Evolutionary conservation across 179 eudicot genomes (phyloP).

Genomic region (Beta corolliflora): DNA sequence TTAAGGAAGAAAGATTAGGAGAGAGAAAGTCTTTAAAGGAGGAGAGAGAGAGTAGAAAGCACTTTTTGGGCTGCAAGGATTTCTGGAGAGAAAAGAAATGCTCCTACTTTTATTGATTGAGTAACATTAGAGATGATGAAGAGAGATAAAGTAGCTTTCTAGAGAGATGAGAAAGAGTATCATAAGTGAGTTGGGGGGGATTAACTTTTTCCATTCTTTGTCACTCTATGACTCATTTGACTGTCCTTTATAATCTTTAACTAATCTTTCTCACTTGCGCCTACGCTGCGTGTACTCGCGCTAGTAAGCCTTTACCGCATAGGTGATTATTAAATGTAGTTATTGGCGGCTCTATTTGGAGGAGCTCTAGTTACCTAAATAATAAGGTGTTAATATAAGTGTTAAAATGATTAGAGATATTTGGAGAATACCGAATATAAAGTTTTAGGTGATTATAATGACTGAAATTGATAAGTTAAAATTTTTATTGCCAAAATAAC

Average conservation of each 20-base stretch:
- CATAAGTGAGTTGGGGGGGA: not conserved
- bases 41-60: constrained; percentile 25
- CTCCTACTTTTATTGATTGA: constrained; percentile 19
- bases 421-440: no score
- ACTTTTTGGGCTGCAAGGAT: constrained; percentile 53
- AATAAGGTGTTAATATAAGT: no score
- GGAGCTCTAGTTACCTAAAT: no score
- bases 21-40: not conserved
- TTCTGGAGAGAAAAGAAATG: constrained; percentile 40
- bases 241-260: constrained; percentile 34
- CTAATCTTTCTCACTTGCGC: not conserved
- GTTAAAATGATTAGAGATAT: no score
- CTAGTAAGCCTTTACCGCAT: no score
- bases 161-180: constrained; percentile 23
- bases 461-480: no score
- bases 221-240: constrained; percentile 31
- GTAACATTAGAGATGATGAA: constrained; percentile 37
- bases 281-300: not conserved
- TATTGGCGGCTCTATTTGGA: no score
- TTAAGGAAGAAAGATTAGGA: not conserved
- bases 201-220: constrained; percentile 20
- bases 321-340: not conserved
- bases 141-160: constrained; percentile 44
- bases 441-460: no score
- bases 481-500: no score